These are phyloP conservation scores for Lasiodiplodia theobromae DNA, from an alignment of 2,329 filamentous ascomycete species.

Conservation along the genomic window DNA sequence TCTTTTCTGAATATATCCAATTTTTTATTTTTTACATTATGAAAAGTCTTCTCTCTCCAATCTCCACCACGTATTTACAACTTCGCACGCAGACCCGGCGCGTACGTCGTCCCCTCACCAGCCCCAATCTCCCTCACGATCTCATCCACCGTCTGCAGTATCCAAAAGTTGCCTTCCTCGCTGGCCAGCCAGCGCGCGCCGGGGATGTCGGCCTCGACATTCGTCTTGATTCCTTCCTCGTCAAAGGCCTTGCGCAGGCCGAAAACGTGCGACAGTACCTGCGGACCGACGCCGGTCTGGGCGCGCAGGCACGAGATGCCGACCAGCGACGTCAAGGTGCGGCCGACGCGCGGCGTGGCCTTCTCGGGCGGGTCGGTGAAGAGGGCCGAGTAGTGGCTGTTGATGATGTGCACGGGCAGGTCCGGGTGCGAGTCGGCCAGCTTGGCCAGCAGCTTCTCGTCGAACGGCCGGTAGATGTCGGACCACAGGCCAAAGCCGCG, in stretches of 20 bases:
- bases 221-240: constrained; percentile 66
- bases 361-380: constrained; percentile 64
- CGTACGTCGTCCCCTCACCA: constrained; percentile 50
- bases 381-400: constrained; percentile 75
- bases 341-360: constrained; percentile 62
- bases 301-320: constrained; percentile 77
- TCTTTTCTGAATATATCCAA: not conserved
- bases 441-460: constrained; percentile 73
- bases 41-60: not conserved
- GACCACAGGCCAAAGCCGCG: constrained; percentile 76
- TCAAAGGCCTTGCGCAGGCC: constrained; percentile 78
- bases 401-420: constrained; percentile 79
- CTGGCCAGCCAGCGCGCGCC: constrained; percentile 67
- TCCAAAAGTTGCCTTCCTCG: constrained; percentile 70
- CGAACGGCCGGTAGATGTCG: constrained; percentile 77
- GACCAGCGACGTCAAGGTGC: constrained; percentile 75
- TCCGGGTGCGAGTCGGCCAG: constrained; percentile 81
- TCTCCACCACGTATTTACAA: not conserved
- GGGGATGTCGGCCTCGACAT: constrained; percentile 42
- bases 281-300: constrained; percentile 82
- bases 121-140: constrained; percentile 60
- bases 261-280: constrained; percentile 82
- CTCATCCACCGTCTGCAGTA: constrained; percentile 67
- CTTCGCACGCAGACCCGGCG: constrained; percentile 57
- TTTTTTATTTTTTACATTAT: not conserved